phyloP scores from a whole-genome alignment of 176 grass and related monocot species.

The Carex cristatella region DNA sequence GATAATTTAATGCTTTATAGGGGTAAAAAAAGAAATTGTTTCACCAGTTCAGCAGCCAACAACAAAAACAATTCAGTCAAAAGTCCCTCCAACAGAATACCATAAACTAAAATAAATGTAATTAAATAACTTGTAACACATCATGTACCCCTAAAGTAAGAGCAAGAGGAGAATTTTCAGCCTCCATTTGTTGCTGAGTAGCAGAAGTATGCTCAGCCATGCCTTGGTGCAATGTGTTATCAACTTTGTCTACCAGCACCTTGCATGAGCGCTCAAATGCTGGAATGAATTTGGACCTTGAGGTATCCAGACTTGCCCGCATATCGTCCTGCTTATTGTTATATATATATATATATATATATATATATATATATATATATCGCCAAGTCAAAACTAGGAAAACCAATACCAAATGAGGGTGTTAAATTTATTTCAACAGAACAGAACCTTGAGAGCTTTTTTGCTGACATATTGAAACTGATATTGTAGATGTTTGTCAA shows the following conservation, averaged over 20 bases:
- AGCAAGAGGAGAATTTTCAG: slow-evolving; percentile 67
- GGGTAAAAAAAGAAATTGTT: background rate
- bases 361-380: background rate
- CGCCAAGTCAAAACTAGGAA: background rate
- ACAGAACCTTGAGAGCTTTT: slow-evolving; percentile 72
- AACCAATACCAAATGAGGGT: background rate
- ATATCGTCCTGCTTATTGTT: slow-evolving; percentile 53
- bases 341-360: background rate
- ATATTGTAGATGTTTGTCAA: slow-evolving; percentile 71
- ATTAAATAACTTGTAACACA: slow-evolving; percentile 6
- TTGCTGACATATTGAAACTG: slow-evolving; percentile 75
- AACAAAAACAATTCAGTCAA: background rate
- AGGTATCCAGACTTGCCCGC: slow-evolving; percentile 53
- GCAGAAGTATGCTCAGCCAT: slow-evolving; percentile 69
- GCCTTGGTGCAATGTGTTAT: slow-evolving; percentile 78
- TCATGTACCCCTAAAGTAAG: slow-evolving; percentile 59
- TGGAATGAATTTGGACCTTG: slow-evolving; percentile 49
- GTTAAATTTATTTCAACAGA: background rate
- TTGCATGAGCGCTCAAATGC: slow-evolving; percentile 90
- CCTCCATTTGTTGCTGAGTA: slow-evolving; percentile 58
- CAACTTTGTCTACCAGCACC: slow-evolving; percentile 78
- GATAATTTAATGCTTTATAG: background rate
- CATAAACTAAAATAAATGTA: slow-evolving; percentile 1
- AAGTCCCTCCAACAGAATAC: background rate
- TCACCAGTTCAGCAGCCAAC: background rate